Evolutionary conservation across 108 stramenopile genomes (phyloP).

Genomic region (Aureococcus anophagefferens): DNA sequence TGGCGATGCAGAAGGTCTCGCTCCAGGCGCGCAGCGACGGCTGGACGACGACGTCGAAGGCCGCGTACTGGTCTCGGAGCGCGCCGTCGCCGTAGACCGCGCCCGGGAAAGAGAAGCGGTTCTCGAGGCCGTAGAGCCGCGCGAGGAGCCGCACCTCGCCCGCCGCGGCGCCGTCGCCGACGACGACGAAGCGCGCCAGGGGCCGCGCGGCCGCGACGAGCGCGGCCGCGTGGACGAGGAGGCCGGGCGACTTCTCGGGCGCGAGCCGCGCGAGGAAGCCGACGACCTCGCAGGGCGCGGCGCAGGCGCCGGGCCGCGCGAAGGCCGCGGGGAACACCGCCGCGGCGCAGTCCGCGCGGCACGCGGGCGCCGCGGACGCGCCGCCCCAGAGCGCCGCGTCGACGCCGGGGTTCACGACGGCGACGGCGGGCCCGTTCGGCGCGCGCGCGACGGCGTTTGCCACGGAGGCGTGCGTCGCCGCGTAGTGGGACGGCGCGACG

Average conservation of each 20-base stretch:
- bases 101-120: slow-evolving; percentile 24
- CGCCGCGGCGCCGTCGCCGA: slow-evolving; percentile 34
- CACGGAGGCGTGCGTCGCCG: slow-evolving; percentile 7
- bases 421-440: neutral
- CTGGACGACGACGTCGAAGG: slow-evolving; percentile 33
- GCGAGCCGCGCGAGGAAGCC: slow-evolving; percentile 36
- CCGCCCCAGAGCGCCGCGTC: neutral
- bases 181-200: slow-evolving; percentile 24
- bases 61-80: slow-evolving; percentile 4
- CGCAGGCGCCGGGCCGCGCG: neutral
- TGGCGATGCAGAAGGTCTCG: slow-evolving; percentile 46
- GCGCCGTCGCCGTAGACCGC: slow-evolving; percentile 10
- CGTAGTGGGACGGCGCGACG: slow-evolving; percentile 15
- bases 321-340: neutral
- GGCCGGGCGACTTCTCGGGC: slow-evolving; percentile 36
- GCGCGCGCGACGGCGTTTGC: neutral
- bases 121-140: slow-evolving; percentile 13
- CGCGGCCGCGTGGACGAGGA: slow-evolving; percentile 30
- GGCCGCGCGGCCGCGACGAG: slow-evolving; percentile 7
- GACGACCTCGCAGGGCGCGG: slow-evolving; percentile 1
- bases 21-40: slow-evolving; percentile 23
- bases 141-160: slow-evolving; percentile 9
- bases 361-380: neutral
- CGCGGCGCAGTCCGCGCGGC: neutral
- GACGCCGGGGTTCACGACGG: slow-evolving; percentile 11